Evolutionary conservation across 2,329 filamentous ascomycete species (phyloP).

Genomic region (Verticillium longisporum): DNA sequence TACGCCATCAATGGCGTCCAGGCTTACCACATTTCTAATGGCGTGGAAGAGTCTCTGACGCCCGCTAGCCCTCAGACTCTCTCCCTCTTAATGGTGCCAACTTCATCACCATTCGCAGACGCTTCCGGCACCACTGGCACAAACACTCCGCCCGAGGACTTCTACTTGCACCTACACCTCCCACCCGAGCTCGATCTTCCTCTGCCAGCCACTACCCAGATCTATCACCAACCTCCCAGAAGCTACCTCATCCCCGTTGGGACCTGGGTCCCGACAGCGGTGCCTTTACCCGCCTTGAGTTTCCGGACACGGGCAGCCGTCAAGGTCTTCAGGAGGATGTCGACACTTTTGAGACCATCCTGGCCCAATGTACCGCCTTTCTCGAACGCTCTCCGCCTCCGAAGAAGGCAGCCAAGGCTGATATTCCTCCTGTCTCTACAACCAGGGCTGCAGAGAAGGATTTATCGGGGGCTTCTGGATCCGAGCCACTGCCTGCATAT

Average conservation of each 20-base stretch:
- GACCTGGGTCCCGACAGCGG: conserved; percentile 83
- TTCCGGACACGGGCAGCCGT: conserved; percentile 66
- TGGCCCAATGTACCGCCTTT: conserved; percentile 96
- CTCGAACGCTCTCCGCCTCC: conserved; percentile 73
- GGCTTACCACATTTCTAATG: conserved; percentile 86
- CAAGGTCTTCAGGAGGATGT: conserved; percentile 80
- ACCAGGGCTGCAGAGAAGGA: conserved; percentile 12
- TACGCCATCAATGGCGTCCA: conserved; percentile 77
- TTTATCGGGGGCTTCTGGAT: background rate
- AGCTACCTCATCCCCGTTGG: conserved; percentile 94
- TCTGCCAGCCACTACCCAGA: conserved; percentile 89
- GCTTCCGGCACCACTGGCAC: conserved; percentile 43
- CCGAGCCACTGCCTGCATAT: conserved; percentile 54
- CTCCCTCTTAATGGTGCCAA: conserved; percentile 92
- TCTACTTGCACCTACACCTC: conserved; percentile 92
- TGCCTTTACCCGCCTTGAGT: conserved; percentile 89
- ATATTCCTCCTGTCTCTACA: conserved; percentile 12
- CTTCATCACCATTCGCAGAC: conserved; percentile 64
- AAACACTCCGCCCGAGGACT: conserved; percentile 77
- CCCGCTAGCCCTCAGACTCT: conserved; percentile 83
- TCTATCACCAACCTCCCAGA: conserved; percentile 88
- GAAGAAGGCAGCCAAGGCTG: conserved; percentile 24
- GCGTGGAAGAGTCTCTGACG: conserved; percentile 75
- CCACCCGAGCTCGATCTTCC: conserved; percentile 92
- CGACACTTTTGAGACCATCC: conserved; percentile 94